These are phyloP conservation scores for Pseudomicrostroma phylloplanum DNA, from an alignment of 1,284 basidiomycete species.

Conservation along the genomic window DNA sequence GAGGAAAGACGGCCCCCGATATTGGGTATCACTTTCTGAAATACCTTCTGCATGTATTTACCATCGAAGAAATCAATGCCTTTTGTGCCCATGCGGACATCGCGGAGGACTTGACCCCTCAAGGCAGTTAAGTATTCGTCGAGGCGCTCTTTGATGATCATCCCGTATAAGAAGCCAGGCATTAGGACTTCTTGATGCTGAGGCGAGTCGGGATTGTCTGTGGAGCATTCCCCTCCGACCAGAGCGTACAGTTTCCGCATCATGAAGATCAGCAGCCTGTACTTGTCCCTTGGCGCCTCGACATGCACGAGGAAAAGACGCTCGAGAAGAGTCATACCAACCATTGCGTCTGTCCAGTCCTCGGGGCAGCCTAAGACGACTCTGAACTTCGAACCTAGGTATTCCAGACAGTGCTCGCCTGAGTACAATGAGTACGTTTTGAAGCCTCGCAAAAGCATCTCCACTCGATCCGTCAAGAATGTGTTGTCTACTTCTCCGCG, in stretches of 20 bases:
- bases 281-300: conserved; percentile 84
- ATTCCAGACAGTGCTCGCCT: conserved; percentile 87
- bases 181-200: conserved; percentile 97
- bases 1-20: conserved; percentile 83
- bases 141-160: conserved; percentile 96
- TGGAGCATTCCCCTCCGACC: conserved; percentile 81
- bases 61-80: conserved; percentile 79
- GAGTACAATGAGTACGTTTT: conserved; percentile 81
- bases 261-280: conserved; percentile 95
- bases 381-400: conserved; percentile 95
- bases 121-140: conserved; percentile 81
- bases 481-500: conserved; percentile 97
- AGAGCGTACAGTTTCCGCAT: conserved; percentile 88
- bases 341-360: conserved; percentile 78
- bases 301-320: conserved; percentile 88
- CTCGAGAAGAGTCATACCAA: conserved; percentile 77
- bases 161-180: conserved; percentile 85
- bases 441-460: conserved; percentile 84
- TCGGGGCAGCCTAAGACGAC: conserved; percentile 86
- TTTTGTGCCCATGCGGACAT: conserved; percentile 65
- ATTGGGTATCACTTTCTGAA: conserved; percentile 79
- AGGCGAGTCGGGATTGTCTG: conserved; percentile 97
- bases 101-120: conserved; percentile 65
- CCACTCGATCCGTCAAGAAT: conserved; percentile 93
- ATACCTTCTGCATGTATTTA: conserved; percentile 72